phyloP scores from a whole-genome alignment of 1,139 yeast species.

The Candida tropicalis region DNA sequence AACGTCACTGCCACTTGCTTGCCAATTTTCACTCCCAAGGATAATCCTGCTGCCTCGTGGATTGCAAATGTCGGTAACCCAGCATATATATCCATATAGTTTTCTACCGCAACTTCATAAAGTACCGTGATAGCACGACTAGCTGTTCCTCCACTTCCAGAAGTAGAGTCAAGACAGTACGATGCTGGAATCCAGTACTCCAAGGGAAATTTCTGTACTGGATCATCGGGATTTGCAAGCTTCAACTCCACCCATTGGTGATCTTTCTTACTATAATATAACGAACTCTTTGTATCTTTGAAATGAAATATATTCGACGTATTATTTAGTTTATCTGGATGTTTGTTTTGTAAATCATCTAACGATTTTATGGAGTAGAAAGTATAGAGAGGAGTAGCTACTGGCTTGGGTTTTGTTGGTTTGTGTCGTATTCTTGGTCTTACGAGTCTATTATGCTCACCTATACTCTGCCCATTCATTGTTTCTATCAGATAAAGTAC shows the following conservation, averaged over 20 bases:
- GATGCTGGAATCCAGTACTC: slow-evolving; percentile 17
- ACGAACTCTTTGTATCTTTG: slow-evolving; percentile 14
- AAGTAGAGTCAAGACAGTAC: slow-evolving; percentile 15
- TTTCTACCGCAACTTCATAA: slow-evolving; percentile 14
- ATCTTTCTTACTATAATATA: slow-evolving; percentile 11
- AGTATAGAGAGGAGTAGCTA: neutral
- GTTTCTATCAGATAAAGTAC: too few species aligned
- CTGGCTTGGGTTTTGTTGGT: neutral
- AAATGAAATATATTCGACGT: slow-evolving; percentile 13
- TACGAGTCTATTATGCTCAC: too few species aligned
- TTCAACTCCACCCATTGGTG: slow-evolving; percentile 12
- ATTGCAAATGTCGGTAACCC: slow-evolving; percentile 11
- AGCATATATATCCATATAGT: slow-evolving; percentile 10
- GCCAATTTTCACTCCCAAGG: slow-evolving; percentile 17
- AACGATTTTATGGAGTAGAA: slow-evolving; percentile 14
- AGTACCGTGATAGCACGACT: slow-evolving; percentile 10
- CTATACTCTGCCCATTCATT: too few species aligned
- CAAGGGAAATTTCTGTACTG: slow-evolving; percentile 3
- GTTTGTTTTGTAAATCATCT: slow-evolving; percentile 10
- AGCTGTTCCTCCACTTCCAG: slow-evolving; percentile 17
- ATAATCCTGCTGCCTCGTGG: slow-evolving; percentile 13
- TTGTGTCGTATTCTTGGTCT: neutral
- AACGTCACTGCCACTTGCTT: slow-evolving; percentile 10
- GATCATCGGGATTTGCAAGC: slow-evolving; percentile 2
- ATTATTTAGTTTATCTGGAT: slow-evolving; percentile 12